phyloP scores from a whole-genome alignment of 768 basidiomycete species.

The Tricholomella constricta region DNA sequence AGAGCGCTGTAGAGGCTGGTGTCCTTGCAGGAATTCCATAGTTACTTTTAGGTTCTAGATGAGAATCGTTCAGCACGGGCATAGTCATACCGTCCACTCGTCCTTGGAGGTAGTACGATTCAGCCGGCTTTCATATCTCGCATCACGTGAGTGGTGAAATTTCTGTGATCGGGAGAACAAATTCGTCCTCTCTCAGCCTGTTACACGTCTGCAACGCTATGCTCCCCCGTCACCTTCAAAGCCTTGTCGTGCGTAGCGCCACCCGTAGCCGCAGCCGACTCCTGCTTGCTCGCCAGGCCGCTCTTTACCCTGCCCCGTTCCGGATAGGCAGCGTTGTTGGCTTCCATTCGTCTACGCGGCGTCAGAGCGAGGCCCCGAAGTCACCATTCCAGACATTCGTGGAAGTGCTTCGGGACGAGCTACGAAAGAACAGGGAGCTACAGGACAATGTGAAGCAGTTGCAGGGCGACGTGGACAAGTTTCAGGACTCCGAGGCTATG shows the following conservation, averaged over 20 bases:
- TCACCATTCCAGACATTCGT: constrained; percentile 98
- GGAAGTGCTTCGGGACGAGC: constrained; percentile 88
- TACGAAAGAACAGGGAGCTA: constrained; percentile 90
- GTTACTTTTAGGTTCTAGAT: constrained; percentile 8
- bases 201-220: constrained; percentile 23
- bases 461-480: constrained; percentile 95
- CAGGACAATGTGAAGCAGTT: constrained; percentile 97
- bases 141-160: constrained; percentile 22
- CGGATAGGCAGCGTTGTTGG: constrained; percentile 39
- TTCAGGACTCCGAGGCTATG: constrained; percentile 97
- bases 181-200: not conserved
- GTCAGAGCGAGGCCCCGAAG: constrained; percentile 69
- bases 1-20: constrained; percentile 42
- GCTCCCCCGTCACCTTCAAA: constrained; percentile 48
- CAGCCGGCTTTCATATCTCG: too few species aligned
- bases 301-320: constrained; percentile 35
- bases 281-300: constrained; percentile 21
- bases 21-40: constrained; percentile 28
- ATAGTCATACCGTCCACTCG: too few species aligned
- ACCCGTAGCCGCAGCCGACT: constrained; percentile 28
- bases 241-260: constrained; percentile 37
- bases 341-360: constrained; percentile 70
- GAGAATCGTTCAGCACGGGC: not conserved
- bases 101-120: too few species aligned
- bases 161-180: constrained; percentile 9